phyloP scores from a whole-genome alignment of 352 stramenopile genomes.

The Globisporangium paroecandrum region DNA sequence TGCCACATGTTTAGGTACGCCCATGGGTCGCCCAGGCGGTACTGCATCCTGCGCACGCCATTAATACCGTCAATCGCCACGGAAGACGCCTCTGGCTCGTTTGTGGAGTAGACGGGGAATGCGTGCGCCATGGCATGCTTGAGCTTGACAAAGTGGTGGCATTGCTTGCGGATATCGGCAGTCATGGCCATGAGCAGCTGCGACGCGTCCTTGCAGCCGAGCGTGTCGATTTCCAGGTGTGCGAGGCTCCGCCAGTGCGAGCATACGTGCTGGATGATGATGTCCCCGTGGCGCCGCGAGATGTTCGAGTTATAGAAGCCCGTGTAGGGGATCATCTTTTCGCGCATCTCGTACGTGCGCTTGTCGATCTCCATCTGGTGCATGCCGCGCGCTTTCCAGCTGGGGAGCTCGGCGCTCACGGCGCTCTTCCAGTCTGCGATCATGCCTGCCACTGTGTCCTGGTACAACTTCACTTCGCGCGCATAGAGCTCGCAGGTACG shows the following conservation, averaged over 20 bases:
- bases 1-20: constrained; percentile 40
- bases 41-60: constrained; percentile 36
- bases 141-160: constrained; percentile 49
- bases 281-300: constrained; percentile 45
- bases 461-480: constrained; percentile 42
- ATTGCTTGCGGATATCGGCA: constrained; percentile 53
- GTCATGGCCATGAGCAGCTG: constrained; percentile 43
- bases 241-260: constrained; percentile 38
- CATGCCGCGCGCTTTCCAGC: constrained; percentile 46
- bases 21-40: constrained; percentile 31
- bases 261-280: constrained; percentile 59
- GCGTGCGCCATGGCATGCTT: constrained; percentile 45
- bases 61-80: neutral
- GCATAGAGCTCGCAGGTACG: constrained; percentile 41
- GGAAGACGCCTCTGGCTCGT: neutral
- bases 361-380: constrained; percentile 64
- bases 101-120: constrained; percentile 18
- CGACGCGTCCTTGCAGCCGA: constrained; percentile 40
- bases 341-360: constrained; percentile 52
- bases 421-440: constrained; percentile 40
- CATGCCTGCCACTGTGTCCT: constrained; percentile 40
- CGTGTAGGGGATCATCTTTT: constrained; percentile 56
- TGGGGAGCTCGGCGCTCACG: constrained; percentile 28
- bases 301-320: constrained; percentile 59
- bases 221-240: constrained; percentile 41